phyloP scores from a whole-genome alignment of 495 filamentous ascomycete species.

The Aspergillus cavernicola region DNA sequence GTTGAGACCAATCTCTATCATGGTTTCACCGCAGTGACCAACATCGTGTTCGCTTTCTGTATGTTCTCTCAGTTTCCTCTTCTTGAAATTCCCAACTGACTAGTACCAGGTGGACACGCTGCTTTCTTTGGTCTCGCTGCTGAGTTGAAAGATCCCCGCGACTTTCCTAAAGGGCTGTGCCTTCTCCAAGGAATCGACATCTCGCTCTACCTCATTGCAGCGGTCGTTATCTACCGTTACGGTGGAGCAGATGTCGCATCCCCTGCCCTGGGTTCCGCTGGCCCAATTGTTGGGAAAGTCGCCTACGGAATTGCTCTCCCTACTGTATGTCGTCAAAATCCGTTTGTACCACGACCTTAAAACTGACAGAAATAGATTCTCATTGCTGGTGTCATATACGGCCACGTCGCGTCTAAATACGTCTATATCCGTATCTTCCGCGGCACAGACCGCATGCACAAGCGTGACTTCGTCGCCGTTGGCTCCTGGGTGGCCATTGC shows the following conservation, averaged over 20 bases:
- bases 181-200: conserved; percentile 62
- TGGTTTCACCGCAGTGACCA: conserved; percentile 42
- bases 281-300: conserved; percentile 57
- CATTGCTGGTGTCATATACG: conserved; percentile 65
- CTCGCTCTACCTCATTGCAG: conserved; percentile 54
- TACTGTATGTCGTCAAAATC: conserved; percentile 41
- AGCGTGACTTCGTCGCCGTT: conserved; percentile 46
- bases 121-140: conserved; percentile 74
- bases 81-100: neutral
- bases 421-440: conserved; percentile 61
- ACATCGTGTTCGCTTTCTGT: conserved; percentile 49
- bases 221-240: conserved; percentile 63
- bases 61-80: conserved; percentile 1
- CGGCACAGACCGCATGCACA: conserved; percentile 59
- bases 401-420: conserved; percentile 58
- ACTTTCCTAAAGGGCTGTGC: conserved; percentile 65
- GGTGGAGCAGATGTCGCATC: conserved; percentile 63
- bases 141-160: conserved; percentile 65
- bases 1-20: conserved; percentile 30
- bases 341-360: neutral
- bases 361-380: conserved; percentile 37
- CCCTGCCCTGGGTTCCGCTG: conserved; percentile 69
- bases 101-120: conserved; percentile 54
- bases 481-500: conserved; percentile 58
- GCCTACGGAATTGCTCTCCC: conserved; percentile 78